These are phyloP conservation scores for Trichosporon coremiiforme DNA, from an alignment of 1,284 basidiomycete genomes.

Conservation along the genomic window DNA sequence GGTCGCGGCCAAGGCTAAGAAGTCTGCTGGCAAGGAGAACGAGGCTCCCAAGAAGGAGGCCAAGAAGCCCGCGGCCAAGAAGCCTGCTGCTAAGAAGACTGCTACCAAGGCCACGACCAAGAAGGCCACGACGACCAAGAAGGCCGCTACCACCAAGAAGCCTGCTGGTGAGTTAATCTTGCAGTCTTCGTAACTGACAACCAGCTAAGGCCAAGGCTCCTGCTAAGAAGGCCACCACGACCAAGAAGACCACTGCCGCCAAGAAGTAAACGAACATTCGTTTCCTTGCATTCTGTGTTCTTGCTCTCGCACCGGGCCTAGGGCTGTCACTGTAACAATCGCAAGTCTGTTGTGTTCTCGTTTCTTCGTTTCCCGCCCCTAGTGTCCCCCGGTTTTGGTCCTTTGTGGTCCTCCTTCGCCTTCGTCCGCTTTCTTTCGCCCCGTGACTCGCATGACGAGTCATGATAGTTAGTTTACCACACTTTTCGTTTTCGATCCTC, in stretches of 20 bases:
- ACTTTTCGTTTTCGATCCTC: conserved; percentile 28
- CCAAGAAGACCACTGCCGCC: conserved; percentile 28
- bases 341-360: conserved; percentile 7
- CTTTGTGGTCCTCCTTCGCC: conserved; percentile 8
- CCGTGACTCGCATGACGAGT: no score
- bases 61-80: conserved; percentile 47
- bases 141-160: conserved; percentile 37
- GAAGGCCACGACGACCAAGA: conserved; percentile 49
- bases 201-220: conserved; percentile 44
- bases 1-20: conserved; percentile 62
- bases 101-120: conserved; percentile 53
- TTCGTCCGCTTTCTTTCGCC: conserved; percentile 9
- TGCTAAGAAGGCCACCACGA: conserved; percentile 56
- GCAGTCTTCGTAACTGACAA: conserved; percentile 28
- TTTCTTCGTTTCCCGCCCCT: neutral
- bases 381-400: neutral
- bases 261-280: neutral
- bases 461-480: neutral
- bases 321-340: conserved; percentile 9
- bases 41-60: conserved; percentile 34
- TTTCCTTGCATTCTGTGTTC: neutral
- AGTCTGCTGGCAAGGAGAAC: conserved; percentile 63
- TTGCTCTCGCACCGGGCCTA: conserved; percentile 7
- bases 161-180: conserved; percentile 24
- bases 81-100: conserved; percentile 36